Conservation (phyloP, 1,284 basidiomycete genomes). For the Vanrija pseudolonga region DNA sequence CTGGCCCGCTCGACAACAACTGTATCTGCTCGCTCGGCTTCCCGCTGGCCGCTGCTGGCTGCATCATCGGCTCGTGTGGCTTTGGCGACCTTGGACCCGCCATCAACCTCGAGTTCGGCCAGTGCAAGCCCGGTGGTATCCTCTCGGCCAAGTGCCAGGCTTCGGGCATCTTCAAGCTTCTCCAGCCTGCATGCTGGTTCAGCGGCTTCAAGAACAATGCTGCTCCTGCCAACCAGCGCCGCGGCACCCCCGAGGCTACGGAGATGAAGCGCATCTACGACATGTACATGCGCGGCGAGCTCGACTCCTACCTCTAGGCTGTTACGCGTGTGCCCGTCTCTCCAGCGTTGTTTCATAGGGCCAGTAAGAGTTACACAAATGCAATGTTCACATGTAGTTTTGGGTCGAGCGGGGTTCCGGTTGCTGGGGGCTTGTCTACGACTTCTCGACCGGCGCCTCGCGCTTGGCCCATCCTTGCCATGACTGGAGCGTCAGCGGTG, state of each 20-base stretch:
- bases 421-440: too few relatives aligned
- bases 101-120: constrained; percentile 3
- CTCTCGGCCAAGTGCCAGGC: neutral
- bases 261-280: neutral
- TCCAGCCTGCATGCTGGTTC: constrained; percentile 3
- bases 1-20: constrained; percentile 5
- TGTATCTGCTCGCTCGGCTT: constrained; percentile 6
- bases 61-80: constrained; percentile 1
- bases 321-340: too few relatives aligned
- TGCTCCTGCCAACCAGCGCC: neutral
- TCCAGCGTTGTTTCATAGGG: too few relatives aligned
- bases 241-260: neutral
- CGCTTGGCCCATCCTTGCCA: too few relatives aligned
- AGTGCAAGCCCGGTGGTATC: neutral
- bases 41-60: neutral
- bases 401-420: too few relatives aligned
- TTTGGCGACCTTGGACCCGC: neutral
- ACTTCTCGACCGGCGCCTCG: too few relatives aligned
- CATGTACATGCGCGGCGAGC: neutral
- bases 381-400: too few relatives aligned
- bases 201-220: too few relatives aligned
- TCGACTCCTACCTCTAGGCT: too few relatives aligned
- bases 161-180: constrained; percentile 2
- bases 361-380: too few relatives aligned
- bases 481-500: constrained; percentile 15